phyloP scores from a whole-genome alignment of 257 asterid species.

The Mentha longifolia region DNA sequence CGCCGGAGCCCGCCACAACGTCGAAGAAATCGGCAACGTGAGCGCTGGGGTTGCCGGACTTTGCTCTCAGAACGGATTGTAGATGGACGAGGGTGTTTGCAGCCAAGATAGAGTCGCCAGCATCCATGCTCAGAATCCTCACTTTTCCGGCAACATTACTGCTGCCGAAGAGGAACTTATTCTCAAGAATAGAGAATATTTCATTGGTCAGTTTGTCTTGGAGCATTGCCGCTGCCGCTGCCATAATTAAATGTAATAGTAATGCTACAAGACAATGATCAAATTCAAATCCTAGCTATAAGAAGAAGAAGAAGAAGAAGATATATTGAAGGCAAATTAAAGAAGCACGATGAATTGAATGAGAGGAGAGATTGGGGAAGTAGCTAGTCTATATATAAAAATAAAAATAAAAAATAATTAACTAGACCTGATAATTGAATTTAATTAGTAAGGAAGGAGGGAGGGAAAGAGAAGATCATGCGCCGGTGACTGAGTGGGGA shows the following conservation, averaged over 20 bases:
- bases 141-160: constrained; percentile 46
- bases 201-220: constrained; percentile 55
- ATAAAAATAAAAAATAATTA: too few species aligned
- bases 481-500: too few species aligned
- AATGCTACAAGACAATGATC: too few species aligned
- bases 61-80: constrained; percentile 50
- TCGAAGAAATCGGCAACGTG: constrained; percentile 71
- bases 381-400: constrained; percentile 14
- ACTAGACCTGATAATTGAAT: neutral
- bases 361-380: constrained; percentile 10
- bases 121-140: constrained; percentile 75
- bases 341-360: constrained; percentile 17
- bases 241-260: constrained; percentile 22
- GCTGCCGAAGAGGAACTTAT: constrained; percentile 77
- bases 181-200: constrained; percentile 85
- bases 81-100: constrained; percentile 61
- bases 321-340: neutral
- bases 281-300: too few species aligned
- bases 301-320: neutral
- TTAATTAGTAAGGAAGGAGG: constrained; percentile 9
- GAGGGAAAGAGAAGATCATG: constrained; percentile 7
- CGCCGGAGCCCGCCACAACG: constrained; percentile 75
- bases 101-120: constrained; percentile 63
- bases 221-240: constrained; percentile 27
- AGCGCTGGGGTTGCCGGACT: constrained; percentile 61